Conservation (phyloP, 2,329 filamentous ascomycete species). For the Chrysosporium queenslandicum region DNA sequence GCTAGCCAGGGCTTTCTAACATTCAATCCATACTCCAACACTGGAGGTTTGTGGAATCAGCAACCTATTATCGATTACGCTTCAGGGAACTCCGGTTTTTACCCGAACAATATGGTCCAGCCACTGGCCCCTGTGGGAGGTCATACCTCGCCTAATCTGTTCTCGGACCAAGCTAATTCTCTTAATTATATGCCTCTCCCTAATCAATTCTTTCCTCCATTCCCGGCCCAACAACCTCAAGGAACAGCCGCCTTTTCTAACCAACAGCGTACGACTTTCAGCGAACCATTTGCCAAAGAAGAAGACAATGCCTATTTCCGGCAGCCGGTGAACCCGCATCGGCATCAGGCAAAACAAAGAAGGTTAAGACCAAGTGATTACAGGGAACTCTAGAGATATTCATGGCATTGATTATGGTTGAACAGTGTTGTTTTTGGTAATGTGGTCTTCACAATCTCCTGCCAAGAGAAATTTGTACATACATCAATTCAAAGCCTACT, state of each 20-base stretch:
- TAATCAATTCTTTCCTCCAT: conserved; percentile 24
- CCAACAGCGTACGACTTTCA: conserved; percentile 48
- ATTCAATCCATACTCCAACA: conserved; percentile 26
- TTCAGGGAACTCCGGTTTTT: conserved; percentile 6
- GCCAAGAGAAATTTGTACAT: neutral
- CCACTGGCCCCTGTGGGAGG: conserved; percentile 25
- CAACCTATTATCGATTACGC: conserved; percentile 39
- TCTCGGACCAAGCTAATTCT: conserved; percentile 19
- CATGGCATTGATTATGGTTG: neutral
- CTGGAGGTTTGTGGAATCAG: conserved; percentile 32
- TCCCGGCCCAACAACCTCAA: conserved; percentile 25
- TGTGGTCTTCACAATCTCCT: neutral
- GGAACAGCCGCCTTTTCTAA: conserved; percentile 44
- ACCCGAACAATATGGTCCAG: conserved; percentile 15
- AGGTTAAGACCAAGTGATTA: conserved; percentile 83
- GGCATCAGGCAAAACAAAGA: conserved; percentile 71
- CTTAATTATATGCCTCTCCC: conserved; percentile 18
- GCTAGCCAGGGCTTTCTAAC: conserved; percentile 27
- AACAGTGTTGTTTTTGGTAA: neutral
- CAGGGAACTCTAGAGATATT: conserved; percentile 57
- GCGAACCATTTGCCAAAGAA: conserved; percentile 48
- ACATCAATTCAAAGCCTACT: neutral
- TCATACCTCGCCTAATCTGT: conserved; percentile 29
- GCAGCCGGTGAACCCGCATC: conserved; percentile 88
- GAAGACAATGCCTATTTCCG: conserved; percentile 91